Evolutionary conservation across 306 rosid species (phyloP), one percentile per base, ranked within the genome.

Genomic region (Myrica gale): DNA sequence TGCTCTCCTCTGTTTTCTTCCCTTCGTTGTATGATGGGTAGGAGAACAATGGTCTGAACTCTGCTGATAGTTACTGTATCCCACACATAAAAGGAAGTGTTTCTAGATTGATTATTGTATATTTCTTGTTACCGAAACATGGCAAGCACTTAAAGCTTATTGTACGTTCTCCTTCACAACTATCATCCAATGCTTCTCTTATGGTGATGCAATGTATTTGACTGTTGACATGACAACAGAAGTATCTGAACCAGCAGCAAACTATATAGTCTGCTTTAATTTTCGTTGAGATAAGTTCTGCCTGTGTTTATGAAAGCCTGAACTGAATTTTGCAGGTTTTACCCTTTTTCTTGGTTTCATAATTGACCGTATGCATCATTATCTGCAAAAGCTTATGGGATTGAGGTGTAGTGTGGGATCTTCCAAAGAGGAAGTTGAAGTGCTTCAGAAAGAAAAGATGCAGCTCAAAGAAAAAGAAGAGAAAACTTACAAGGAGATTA

Each of bases 311-410:
- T 66, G 70, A 70, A 69, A 43, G 23, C 32, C 7, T 48, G 52
- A 47, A 71, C 13, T 75, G 74, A 42, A 56, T 66, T 58, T 80
- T 88, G 76, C 88, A 92, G 97, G 96, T 81, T 92, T 92, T 84
- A 84, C 91, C 6, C 74, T 92, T 72, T 89, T 90, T 86, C 92
- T 92, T 17, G 96, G 93, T 70, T 90, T 92, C 83, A 54, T 92
- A 54, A 89, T 90, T 26, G 93, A 92, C 42, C 86, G 89, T 0
- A 77, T 89, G 83, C 97, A 92, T 57, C 87, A 90, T 73, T 92
- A 90, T 81, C 88, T 90, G 42, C 86, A 79, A 71, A 90, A 90
- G 72, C 96, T 90, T 63, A 71, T 72, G 44, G 84, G 74, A 58
- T 42, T 90, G 81, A 82, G 90, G 74, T 76, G 85, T 61, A 85